A percentile compares a stretch with the other conserved stretches of the same genome.
These are phyloP conservation scores for Hevea brasiliensis DNA, from an alignment of 345 rosid genomes.

Conservation along the genomic window DNA sequence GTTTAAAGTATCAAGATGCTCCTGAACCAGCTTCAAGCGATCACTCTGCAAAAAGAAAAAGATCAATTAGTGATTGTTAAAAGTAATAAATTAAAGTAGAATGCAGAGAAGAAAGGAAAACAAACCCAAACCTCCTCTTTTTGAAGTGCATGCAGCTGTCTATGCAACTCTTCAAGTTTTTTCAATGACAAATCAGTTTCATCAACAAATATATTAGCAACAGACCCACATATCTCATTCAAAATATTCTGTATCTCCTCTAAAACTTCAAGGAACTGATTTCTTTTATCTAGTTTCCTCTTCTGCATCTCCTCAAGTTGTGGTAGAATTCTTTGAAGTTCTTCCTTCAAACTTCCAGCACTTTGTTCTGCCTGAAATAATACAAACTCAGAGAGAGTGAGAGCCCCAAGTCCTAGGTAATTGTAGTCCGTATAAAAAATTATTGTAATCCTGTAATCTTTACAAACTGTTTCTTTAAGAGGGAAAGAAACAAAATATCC, in stretches of 20 bases:
- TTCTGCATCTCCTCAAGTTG: conserved; percentile 88
- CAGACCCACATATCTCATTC: conserved; percentile 56
- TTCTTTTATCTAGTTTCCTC: conserved; percentile 71
- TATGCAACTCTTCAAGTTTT: conserved; percentile 51
- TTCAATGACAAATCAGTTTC: conserved; percentile 59
- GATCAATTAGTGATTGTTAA: background rate
- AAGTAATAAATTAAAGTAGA: too few relatives aligned
- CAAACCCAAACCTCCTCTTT: conserved; percentile 52
- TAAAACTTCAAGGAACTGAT: conserved; percentile 66
- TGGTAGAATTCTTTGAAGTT: conserved; percentile 67
- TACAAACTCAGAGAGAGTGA: background rate
- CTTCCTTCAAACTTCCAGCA: conserved; percentile 78
- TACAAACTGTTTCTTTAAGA: too few relatives aligned
- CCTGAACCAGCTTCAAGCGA: conserved; percentile 47
- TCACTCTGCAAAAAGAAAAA: conserved; percentile 35
- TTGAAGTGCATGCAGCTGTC: conserved; percentile 44
- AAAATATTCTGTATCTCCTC: conserved; percentile 53
- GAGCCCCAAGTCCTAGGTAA: background rate
- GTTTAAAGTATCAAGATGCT: conserved; percentile 40
- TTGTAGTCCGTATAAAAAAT: background rate
- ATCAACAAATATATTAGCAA: conserved; percentile 42
- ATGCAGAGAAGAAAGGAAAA: conserved; percentile 2
- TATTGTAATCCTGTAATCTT: too few relatives aligned
- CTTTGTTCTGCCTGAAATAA: conserved; percentile 67
- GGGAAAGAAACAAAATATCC: too few relatives aligned